Conservation (phyloP, 2,329 filamentous ascomycete genomes). For the Monilinia laxa region DNA sequence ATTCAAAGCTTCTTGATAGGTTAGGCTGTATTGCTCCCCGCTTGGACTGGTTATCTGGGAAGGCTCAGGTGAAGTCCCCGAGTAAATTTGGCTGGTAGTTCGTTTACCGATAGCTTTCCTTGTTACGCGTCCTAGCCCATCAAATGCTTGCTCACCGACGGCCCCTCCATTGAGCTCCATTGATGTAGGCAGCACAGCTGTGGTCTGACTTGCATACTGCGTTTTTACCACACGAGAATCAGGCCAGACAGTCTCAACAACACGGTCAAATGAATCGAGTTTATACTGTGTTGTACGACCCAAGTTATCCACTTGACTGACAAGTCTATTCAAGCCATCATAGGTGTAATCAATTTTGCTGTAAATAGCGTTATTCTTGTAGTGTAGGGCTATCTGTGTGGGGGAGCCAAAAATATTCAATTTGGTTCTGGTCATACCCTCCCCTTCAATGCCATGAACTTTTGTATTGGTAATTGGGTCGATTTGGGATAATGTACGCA, state of each 20-base stretch:
- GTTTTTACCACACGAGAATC: slow-evolving; percentile 14
- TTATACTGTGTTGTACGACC: slow-evolving; percentile 14
- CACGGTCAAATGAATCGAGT: slow-evolving; percentile 16
- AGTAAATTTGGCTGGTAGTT: slow-evolving; percentile 14
- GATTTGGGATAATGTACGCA: not conserved
- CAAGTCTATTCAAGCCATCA: slow-evolving; percentile 10
- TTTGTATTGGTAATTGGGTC: slow-evolving; percentile 19
- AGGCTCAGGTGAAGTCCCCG: slow-evolving; percentile 13
- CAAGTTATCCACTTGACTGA: slow-evolving; percentile 9
- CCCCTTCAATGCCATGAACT: slow-evolving; percentile 16
- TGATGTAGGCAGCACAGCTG: slow-evolving; percentile 6
- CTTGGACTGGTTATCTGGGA: slow-evolving; percentile 10
- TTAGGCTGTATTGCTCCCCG: not conserved
- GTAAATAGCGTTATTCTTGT: slow-evolving; percentile 1
- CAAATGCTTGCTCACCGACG: slow-evolving; percentile 12
- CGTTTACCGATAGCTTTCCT: not conserved
- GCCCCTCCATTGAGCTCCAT: not conserved
- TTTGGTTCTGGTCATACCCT: slow-evolving; percentile 9
- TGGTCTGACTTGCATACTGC: slow-evolving; percentile 18
- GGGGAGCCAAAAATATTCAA: slow-evolving; percentile 17
- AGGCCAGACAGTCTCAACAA: slow-evolving; percentile 16
- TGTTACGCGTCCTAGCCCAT: slow-evolving; percentile 18
- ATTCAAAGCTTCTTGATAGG: not conserved
- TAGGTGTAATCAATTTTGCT: slow-evolving; percentile 23
- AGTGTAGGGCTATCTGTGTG: slow-evolving; percentile 7